Evolutionary conservation across 257 asterid genomes (phyloP).

Genomic region (Solanum bulbocastanum): DNA sequence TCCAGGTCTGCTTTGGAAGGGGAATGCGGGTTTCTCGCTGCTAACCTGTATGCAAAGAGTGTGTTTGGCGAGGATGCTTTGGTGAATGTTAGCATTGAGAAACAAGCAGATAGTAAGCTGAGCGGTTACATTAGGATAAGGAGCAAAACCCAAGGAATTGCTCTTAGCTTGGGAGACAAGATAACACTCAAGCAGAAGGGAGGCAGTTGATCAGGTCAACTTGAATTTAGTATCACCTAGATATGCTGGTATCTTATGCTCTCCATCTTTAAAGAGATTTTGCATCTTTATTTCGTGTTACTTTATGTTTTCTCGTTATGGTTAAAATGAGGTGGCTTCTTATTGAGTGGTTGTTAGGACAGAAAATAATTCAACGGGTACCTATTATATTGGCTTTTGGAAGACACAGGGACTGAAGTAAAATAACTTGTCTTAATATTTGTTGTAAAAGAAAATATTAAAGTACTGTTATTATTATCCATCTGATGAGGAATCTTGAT

Average conservation of each 20-base stretch:
- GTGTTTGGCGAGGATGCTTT: conserved; percentile 98
- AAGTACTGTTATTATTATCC: not conserved
- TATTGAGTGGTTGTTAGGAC: not conserved
- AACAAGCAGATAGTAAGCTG: conserved; percentile 79
- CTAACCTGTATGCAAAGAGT: conserved; percentile 94
- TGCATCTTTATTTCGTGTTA: not conserved
- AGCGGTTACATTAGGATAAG: conserved; percentile 94
- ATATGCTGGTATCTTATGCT: not conserved
- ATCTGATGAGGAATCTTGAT: not conserved
- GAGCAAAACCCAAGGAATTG: conserved; percentile 99
- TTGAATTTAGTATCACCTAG: not conserved
- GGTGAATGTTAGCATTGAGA: conserved; percentile 91
- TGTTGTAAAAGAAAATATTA: not conserved
- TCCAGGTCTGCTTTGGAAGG: conserved; percentile 95
- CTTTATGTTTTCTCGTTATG: not conserved
- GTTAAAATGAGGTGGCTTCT: not conserved
- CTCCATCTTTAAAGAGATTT: not conserved
- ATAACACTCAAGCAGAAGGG: conserved; percentile 98
- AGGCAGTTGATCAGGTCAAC: conserved; percentile 49
- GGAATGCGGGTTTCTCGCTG: conserved; percentile 96
- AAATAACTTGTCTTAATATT: not conserved
- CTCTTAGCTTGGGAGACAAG: conserved; percentile 99
- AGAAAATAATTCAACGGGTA: not conserved
- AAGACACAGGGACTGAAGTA: not conserved
- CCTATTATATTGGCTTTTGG: not conserved